These are phyloP conservation scores for Saccharomycopsis fodiens DNA, from an alignment of 805 yeast species.

Conservation along the genomic window DNA sequence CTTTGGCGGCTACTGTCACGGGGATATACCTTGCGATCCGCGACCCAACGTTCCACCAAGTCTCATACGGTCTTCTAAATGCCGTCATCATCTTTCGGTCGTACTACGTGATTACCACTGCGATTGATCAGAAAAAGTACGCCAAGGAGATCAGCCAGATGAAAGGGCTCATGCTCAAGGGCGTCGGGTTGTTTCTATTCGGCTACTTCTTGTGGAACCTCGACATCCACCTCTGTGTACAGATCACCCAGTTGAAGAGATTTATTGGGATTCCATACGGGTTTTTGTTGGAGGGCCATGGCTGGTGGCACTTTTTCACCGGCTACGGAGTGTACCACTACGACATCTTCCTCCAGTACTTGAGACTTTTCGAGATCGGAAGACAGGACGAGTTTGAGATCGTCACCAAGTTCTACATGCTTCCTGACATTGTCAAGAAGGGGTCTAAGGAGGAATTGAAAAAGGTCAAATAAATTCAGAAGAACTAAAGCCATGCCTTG, in stretches of 20 bases:
- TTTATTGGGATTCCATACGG: conserved; percentile 78
- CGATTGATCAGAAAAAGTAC: conserved; percentile 10
- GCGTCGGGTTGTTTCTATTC: conserved; percentile 53
- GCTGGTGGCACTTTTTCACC: conserved; percentile 94
- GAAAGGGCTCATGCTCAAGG: conserved; percentile 47
- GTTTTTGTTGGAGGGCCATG: conserved; percentile 81
- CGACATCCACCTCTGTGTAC: conserved; percentile 69
- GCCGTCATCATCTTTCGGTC: conserved; percentile 64
- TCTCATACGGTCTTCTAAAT: conserved; percentile 73
- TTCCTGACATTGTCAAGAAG: conserved; percentile 42
- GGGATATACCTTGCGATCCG: conserved; percentile 62
- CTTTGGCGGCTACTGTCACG: conserved; percentile 50
- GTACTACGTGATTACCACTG: conserved; percentile 34
- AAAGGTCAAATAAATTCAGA: background rate
- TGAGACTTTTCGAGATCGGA: conserved; percentile 59
- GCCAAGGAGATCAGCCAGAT: conserved; percentile 29
- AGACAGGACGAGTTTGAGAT: conserved; percentile 48
- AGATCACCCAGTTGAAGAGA: conserved; percentile 16
- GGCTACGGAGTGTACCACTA: conserved; percentile 85
- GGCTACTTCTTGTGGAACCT: conserved; percentile 87
- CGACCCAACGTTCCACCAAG: conserved; percentile 85
- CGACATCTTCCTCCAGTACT: conserved; percentile 68
- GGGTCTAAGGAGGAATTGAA: too few species aligned
- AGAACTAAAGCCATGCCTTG: too few species aligned
- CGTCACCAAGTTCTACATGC: conserved; percentile 49